These are phyloP conservation scores for Mycena latifolia DNA, from an alignment of 768 basidiomycete genomes.

Conservation along the genomic window DNA sequence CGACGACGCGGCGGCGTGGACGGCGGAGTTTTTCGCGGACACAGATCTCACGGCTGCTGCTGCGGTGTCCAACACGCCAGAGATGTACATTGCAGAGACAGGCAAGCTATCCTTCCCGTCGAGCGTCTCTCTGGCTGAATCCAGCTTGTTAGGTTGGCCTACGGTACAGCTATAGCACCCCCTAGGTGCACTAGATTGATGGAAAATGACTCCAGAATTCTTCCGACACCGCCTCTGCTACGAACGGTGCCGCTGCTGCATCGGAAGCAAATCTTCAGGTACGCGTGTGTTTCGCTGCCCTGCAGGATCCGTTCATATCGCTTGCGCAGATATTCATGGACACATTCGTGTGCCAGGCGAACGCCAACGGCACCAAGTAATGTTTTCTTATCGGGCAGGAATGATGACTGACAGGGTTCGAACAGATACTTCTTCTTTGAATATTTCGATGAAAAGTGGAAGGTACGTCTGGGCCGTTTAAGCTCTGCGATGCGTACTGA, in stretches of 20 bases:
- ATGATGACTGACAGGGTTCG: too few relatives aligned
- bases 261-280: conserved; percentile 73
- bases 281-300: not conserved
- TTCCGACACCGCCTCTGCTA: conserved; percentile 66
- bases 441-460: conserved; percentile 83
- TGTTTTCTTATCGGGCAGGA: conserved; percentile 82
- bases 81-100: conserved; percentile 95
- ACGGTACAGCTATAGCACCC: conserved; percentile 55
- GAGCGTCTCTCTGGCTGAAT: conserved; percentile 4
- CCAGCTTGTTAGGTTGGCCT: conserved; percentile 64
- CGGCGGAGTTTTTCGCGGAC: conserved; percentile 78
- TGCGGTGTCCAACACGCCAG: conserved; percentile 74
- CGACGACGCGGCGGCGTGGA: conserved; percentile 83
- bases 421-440: conserved; percentile 77
- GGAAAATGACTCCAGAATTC: conserved; percentile 57
- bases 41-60: conserved; percentile 72
- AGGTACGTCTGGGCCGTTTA: conserved; percentile 55
- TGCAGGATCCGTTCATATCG: not conserved
- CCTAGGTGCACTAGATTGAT: too few relatives aligned
- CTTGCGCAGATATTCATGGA: conserved; percentile 78
- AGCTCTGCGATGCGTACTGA: conserved; percentile 12
- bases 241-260: conserved; percentile 77
- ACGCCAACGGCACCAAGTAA: conserved; percentile 82
- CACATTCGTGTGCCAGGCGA: conserved; percentile 90
- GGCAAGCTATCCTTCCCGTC: conserved; percentile 53